phyloP scores from a whole-genome alignment of 768 basidiomycete species.

The Daedaleopsis sinensis region DNA sequence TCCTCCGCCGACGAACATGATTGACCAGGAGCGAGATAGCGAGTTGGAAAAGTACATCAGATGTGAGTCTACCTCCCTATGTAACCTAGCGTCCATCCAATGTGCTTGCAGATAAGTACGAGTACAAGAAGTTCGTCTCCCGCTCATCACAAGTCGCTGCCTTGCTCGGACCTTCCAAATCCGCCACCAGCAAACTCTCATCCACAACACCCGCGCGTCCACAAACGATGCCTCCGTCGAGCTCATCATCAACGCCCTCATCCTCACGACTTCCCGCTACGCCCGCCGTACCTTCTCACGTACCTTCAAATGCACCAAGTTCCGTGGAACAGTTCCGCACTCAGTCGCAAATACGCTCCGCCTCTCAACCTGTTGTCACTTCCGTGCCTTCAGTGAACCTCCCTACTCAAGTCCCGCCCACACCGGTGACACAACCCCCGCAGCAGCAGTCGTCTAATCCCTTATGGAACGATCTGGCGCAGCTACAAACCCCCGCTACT shows the following conservation, averaged over 20 bases:
- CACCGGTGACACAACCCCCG: constrained; percentile 2
- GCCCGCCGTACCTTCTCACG: constrained; percentile 2
- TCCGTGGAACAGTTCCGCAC: not conserved
- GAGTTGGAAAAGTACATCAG: constrained; percentile 93
- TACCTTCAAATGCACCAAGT: constrained; percentile 5
- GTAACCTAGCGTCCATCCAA: constrained; percentile 3
- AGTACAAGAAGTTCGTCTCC: constrained; percentile 70
- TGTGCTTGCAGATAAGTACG: constrained; percentile 66
- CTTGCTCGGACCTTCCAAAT: constrained; percentile 35
- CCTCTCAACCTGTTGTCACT: constrained; percentile 38
- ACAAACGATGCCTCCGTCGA: constrained; percentile 23
- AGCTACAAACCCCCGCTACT: constrained; percentile 22
- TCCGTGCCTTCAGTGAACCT: constrained; percentile 8
- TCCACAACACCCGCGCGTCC: constrained; percentile 19
- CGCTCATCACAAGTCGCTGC: constrained; percentile 31
- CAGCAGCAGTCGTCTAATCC: constrained; percentile 11
- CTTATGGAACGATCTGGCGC: constrained; percentile 30
- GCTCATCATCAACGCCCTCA: constrained; percentile 12
- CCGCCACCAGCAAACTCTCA: constrained; percentile 24
- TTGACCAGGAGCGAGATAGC: constrained; percentile 80
- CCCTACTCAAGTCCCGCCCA: constrained; percentile 14
- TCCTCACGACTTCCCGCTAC: constrained; percentile 1
- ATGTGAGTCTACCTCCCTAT: constrained; percentile 46
- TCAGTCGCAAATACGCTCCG: constrained; percentile 30
- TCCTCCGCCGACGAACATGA: constrained; percentile 81